Percentiles rank a stretch among this genome's conserved stretches.
phyloP scores from a whole-genome alignment of 2,329 filamentous ascomycete genomes.

The Microcera coccophila region DNA sequence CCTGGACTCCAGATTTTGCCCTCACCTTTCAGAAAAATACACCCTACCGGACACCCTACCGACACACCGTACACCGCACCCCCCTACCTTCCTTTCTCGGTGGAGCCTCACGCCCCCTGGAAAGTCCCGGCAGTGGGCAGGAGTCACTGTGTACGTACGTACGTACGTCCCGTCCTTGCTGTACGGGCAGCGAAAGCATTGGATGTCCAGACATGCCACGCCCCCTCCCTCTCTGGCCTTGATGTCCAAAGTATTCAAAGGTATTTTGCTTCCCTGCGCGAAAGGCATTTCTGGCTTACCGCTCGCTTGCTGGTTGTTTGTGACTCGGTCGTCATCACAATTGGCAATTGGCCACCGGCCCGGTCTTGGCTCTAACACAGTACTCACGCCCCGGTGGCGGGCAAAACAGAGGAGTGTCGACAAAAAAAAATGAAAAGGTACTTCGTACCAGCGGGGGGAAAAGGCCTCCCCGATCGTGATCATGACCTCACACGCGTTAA shows the following conservation, averaged over 20 bases:
- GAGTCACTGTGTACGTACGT: too few species aligned
- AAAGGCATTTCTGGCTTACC: too few species aligned
- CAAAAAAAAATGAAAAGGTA: constrained; percentile 22
- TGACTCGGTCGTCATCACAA: not conserved
- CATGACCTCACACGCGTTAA: constrained; percentile 30
- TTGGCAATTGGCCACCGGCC: constrained; percentile 16
- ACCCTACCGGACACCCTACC: not conserved
- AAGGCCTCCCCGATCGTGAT: constrained; percentile 26
- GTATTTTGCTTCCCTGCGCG: too few species aligned
- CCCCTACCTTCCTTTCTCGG: not conserved
- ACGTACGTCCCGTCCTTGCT: too few species aligned
- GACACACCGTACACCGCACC: not conserved
- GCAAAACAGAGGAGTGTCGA: constrained; percentile 28
- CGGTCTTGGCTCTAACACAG: constrained; percentile 17
- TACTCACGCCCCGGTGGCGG: too few species aligned
- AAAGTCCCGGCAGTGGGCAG: too few species aligned
- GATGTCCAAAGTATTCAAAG: too few species aligned
- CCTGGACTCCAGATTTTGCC: not conserved
- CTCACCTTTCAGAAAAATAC: not conserved
- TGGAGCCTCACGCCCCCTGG: not conserved
- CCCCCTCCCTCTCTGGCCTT: too few species aligned
- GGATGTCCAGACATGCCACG: too few species aligned
- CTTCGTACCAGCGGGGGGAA: constrained; percentile 10
- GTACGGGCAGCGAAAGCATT: too few species aligned
- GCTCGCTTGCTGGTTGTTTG: not conserved